Conservation (phyloP, 2,329 filamentous ascomycete genomes). For the Botrytis aclada region DNA sequence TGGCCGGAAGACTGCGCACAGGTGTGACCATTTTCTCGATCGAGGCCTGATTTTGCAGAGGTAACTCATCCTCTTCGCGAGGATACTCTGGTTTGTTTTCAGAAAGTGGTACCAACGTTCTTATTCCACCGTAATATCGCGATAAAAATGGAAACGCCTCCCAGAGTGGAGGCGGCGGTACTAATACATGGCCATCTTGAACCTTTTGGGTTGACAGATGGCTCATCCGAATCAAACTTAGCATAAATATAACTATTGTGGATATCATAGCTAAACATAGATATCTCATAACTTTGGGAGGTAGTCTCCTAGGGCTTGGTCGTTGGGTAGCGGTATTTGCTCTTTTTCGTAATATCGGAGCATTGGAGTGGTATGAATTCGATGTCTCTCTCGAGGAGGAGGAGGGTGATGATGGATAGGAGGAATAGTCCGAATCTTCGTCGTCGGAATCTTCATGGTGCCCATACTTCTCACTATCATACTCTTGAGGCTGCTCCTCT, state of each 20-base stretch:
- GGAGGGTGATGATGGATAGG: conserved; percentile 30
- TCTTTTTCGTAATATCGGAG: conserved; percentile 35
- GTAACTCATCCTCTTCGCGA: conserved; percentile 56
- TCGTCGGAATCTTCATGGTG: conserved; percentile 44
- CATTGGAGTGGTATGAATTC: conserved; percentile 33
- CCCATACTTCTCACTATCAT: conserved; percentile 35
- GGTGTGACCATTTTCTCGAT: conserved; percentile 36
- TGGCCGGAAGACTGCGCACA: conserved; percentile 44
- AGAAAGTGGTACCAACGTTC: conserved; percentile 61
- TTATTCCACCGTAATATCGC: conserved; percentile 86
- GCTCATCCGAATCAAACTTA: conserved; percentile 71
- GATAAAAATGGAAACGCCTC: conserved; percentile 81
- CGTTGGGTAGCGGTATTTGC: conserved; percentile 23
- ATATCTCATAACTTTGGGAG: conserved; percentile 72
- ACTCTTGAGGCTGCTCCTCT: conserved; percentile 22
- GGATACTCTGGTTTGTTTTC: conserved; percentile 83
- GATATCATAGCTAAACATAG: conserved; percentile 70
- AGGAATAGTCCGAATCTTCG: conserved; percentile 44
- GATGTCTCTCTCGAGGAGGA: conserved; percentile 37
- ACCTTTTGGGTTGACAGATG: conserved; percentile 64
- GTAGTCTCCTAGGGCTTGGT: conserved; percentile 44
- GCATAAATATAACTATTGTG: conserved; percentile 71
- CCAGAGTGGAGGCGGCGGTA: conserved; percentile 65
- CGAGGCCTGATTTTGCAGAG: conserved; percentile 42
- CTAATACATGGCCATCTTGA: conserved; percentile 55